Base-by-base conservation (phyloP, 2,329 filamentous ascomycete genomes). In the Aspergillus japonicus region DNA sequence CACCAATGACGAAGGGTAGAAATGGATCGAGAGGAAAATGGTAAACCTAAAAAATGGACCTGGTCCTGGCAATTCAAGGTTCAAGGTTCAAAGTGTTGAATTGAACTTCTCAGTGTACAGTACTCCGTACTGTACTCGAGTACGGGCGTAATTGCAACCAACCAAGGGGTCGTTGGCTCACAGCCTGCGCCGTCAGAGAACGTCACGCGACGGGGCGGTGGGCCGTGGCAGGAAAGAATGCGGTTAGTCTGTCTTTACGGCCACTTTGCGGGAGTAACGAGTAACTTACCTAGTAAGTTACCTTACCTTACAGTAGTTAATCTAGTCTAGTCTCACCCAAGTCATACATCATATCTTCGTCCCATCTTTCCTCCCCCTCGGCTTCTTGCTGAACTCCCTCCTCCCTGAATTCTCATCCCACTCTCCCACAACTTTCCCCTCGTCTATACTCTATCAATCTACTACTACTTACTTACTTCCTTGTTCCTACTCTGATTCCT, bases 181-280 rank as follows among this genome's bases (percentile, higher is more conserved):
- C 63, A 65, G 64, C 62, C 55, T 47, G 42, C 69, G 66, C 63
- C 65, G 69, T 71, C 69, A 69, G 64, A 71, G 67, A 59, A 68
- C 70, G 73, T 75, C 72, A 75, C 71, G 67, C 65, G 69, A 66
- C 51, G 62, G 59, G 64, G 63, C 63, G 62, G 71, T 73, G 71
- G 72, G 68, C 66, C 69, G 61, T 70, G 72, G 70, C 68, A 74
- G 68, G 66, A 73, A 44, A 67, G 63, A 61, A 65, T 61, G 64
- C 59, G 62, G 64, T 66, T 66, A 62, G 63, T 12, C 62, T 58
- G 58, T 54, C n/a, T 53, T 56, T 67, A 68, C 61, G 62, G 59
- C 65, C 66, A 67, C 66, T 58, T 47, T 50, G 33, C 50, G 53
- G 52, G 44, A 53, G 21, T 42, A 10, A 29, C 35, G 21, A 21